A percentile compares a stretch with the other conserved stretches of the same genome.
Evolutionary conservation across 2,329 filamentous ascomycete species (phyloP).

Genomic region (Fusarium floridanum): DNA sequence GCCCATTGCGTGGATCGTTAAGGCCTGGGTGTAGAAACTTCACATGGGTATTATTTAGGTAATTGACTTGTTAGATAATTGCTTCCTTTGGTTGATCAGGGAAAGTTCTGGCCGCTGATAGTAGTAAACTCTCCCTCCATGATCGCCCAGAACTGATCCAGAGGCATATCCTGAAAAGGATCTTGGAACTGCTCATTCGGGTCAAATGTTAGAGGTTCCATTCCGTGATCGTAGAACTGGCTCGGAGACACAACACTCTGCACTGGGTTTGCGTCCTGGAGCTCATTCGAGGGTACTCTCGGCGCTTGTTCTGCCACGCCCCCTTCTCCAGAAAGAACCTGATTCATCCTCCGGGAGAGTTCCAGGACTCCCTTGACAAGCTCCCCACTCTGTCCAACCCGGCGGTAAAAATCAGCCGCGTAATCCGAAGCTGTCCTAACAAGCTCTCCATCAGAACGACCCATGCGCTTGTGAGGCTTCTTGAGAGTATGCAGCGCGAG

Average conservation of each 20-base stretch:
- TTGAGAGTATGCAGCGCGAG: slow-evolving; percentile 39
- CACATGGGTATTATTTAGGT: not conserved
- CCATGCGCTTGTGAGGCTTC: slow-evolving; percentile 42
- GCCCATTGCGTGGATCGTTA: slow-evolving; percentile 18
- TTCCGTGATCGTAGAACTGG: not conserved
- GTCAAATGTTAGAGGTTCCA: slow-evolving; percentile 22
- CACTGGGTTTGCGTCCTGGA: not conserved
- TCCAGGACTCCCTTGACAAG: slow-evolving; percentile 32
- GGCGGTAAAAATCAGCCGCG: slow-evolving; percentile 29
- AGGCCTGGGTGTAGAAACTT: slow-evolving; percentile 8
- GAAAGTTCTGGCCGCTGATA: slow-evolving; percentile 20
- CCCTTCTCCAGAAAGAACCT: slow-evolving; percentile 27
- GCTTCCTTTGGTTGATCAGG: not conserved
- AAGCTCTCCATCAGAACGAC: slow-evolving; percentile 39
- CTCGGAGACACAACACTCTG: slow-evolving; percentile 20
- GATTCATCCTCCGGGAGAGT: slow-evolving; percentile 28
- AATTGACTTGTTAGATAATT: not conserved
- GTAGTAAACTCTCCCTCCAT: slow-evolving; percentile 38
- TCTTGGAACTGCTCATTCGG: slow-evolving; percentile 38
- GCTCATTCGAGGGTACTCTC: slow-evolving; percentile 9
- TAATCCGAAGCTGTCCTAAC: slow-evolving; percentile 32
- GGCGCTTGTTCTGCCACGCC: slow-evolving; percentile 16
- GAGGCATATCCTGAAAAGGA: slow-evolving; percentile 41
- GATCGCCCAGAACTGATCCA: slow-evolving; percentile 44
- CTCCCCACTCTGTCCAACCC: slow-evolving; percentile 26